Evolutionary conservation across 2,329 filamentous ascomycete species (phyloP), one percentile per base, ranked within the genome.

Genomic region (Exophiala lecanii-corni): DNA sequence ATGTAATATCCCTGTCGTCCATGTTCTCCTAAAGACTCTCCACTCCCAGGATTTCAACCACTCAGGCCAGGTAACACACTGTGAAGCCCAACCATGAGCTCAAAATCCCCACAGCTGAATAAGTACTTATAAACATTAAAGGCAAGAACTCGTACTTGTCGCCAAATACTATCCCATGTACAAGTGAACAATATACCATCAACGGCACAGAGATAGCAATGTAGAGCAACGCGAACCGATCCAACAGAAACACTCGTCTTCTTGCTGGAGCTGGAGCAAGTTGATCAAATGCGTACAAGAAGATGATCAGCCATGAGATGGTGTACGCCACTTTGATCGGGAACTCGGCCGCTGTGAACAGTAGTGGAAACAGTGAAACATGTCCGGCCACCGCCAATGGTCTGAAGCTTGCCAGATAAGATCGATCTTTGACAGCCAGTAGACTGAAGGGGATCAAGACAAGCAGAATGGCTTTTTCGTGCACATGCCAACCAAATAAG

Each of bases 401-500:
- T 17, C 88, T 78, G 68, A 97, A 98, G 1, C 91, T 91, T 45
- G 88, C 84, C 21, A 97, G 81, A 60, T 95, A 89, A 18, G 92
- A 82, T 39, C 92, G 80, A 62, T 97, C 89, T 62, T 84, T 85
- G 39, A 97, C 78, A 0, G 91, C 89, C 47, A 97, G 83, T 49
- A 98, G 76, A 55, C 86, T 94, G 71, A 97, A 97, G 0, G 92
- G 92, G 36, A 97, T 86, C 54, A 98, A 89, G 59, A 97, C 84
- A 15, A 97, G 78, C 16, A 98, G 76, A 44, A 98, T 86, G 1
- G 92, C 92, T 66, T 98, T 98, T 62, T 98, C 92, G 58, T 98
- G 92, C 6, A 98, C 92, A 60, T 98, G 92, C 89, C 91, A 98
- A 43, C 92, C 91, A 57, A 97, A 97, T 7, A 98, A 75, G 68